Base-by-base conservation (phyloP, 345 rosid species). In the Dimocarpus longan region DNA sequence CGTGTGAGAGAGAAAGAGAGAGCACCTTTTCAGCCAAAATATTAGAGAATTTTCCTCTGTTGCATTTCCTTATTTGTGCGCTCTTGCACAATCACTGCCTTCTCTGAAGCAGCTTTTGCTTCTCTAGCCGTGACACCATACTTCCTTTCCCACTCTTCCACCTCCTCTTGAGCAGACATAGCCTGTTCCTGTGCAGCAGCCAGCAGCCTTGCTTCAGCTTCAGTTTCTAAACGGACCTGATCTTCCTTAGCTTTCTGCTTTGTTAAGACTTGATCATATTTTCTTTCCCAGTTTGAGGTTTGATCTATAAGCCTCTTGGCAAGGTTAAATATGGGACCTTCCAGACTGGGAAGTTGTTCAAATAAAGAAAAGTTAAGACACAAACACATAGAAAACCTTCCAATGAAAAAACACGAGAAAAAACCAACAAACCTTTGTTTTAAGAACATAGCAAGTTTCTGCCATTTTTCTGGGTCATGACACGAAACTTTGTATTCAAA, bases 101-200 rank as follows among this genome's bases (percentile, higher is more conserved):
- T 97, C 92, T 92, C 98, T 22, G 93, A 80, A 79, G 99, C 98
- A 79, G 89, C 84, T 83, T 91, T 94, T 56, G 98, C 96, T 76
- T 94, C 98, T 85, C 95, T 89, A 65, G 90, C 91, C 63, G 97
- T 94, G 75, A 83, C 84, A 77, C 91, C 98, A 78, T 90, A 97
- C 86, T 94, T 97, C 75, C 98, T 88, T 82, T n/a, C n/a, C n/a
- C n/a, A n/a, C n/a, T n/a, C n/a, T n/a, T n/a, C n/a, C n/a, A n/a
- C n/a, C 85, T 93, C 98, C 82, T 92, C 98, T 86, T 93, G 93
- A 76, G 98, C 95, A 76, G 98, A 89, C 76, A 85, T 86, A 52
- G 90, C 89, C 78, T 93, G 97, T 81, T 97, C 99, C 86, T 83
- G 89, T 64, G 97, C 95, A 82, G 99, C 99, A 88, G 93, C 95